A percentile compares a stretch with the other conserved stretches of the same genome.
phyloP scores from a whole-genome alignment of 768 basidiomycete species.

The Paxillus ammoniavirescens region DNA sequence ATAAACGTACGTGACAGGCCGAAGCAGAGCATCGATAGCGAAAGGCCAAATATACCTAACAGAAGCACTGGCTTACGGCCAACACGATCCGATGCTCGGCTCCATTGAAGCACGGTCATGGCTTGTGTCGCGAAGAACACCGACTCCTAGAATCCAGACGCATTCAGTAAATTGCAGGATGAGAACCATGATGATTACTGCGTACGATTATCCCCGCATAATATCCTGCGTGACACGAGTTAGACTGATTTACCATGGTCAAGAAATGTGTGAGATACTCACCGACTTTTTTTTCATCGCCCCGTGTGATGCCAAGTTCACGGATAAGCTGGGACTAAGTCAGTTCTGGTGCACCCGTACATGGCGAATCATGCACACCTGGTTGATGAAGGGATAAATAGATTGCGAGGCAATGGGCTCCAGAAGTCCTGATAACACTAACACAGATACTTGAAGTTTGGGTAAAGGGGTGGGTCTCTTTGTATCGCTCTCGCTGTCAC shows the following conservation, averaged over 20 bases:
- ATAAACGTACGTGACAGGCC: constrained; percentile 61
- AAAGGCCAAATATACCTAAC: constrained; percentile 35
- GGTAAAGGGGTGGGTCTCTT: constrained; percentile 43
- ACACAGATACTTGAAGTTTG: constrained; percentile 40
- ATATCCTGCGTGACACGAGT: too few relatives aligned
- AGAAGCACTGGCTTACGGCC: constrained; percentile 44
- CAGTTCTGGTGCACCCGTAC: background rate
- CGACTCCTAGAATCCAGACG: constrained; percentile 35
- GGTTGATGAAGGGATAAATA: constrained; percentile 52
- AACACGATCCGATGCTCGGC: constrained; percentile 44
- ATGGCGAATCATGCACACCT: constrained; percentile 24
- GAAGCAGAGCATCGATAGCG: constrained; percentile 57
- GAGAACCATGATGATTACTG: too few relatives aligned
- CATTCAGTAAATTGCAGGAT: constrained; percentile 6
- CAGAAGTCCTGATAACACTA: constrained; percentile 42
- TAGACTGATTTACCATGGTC: too few relatives aligned
- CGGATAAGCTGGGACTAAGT: constrained; percentile 37
- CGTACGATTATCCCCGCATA: too few relatives aligned
- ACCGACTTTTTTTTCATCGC: too few relatives aligned
- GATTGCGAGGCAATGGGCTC: constrained; percentile 47
- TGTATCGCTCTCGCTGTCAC: background rate
- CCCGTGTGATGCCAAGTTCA: constrained; percentile 36
- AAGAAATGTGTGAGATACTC: too few relatives aligned
- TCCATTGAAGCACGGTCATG: constrained; percentile 46
- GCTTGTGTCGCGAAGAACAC: constrained; percentile 48